Base-by-base conservation (phyloP, 78 protist species). In the Dictyostelium intermedium region DNA sequence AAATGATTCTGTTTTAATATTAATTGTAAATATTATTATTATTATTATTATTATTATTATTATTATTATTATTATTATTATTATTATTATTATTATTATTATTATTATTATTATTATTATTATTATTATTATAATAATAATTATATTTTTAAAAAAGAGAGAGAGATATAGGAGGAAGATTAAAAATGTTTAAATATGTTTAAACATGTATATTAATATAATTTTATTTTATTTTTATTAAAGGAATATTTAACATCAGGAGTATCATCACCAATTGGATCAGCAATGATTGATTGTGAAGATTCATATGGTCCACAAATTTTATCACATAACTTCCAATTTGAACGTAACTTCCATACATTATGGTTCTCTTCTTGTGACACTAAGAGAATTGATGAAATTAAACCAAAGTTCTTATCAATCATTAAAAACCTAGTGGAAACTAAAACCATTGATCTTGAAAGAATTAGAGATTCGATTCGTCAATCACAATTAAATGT, bases 271-370 rank as follows among this genome's bases (percentile, higher is more conserved):
- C 93, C 93, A 37, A 25, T 87, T 25, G 34, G 34, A 2, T 56
- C 61, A 43, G n/a, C 82, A 34, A 87, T 87, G 93, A 63, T 87
- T 43, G 93, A 87, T 43, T 63, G 80, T 30, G 85, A 87, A 43
- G 85, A 87, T 11, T 76, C 93, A 25, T 87, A 79, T 79, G 93
- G 85, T 2, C 18, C 85, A n/a, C 41, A 32, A 11, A 8, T 23
- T 39, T 30, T 30, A 13, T 6, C 37, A 18, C 73, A 34, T 14
- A 66, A 72, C 18, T 73, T 73, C n/a, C 27, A 76, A 39, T 77
- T n/a, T 23, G 43, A 43, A n/a, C 25, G 30, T 39, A 43, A 43
- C 23, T 41, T 77, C 34, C 41, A 35, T n/a, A 77, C 34, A 14
- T 4, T 85, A 5, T 73, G 25, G 25, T 85, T 85, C 37, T 0